phyloP scores from a whole-genome alignment of 192 early-diverging fungal genomes.

The Phycomyces nitens region DNA sequence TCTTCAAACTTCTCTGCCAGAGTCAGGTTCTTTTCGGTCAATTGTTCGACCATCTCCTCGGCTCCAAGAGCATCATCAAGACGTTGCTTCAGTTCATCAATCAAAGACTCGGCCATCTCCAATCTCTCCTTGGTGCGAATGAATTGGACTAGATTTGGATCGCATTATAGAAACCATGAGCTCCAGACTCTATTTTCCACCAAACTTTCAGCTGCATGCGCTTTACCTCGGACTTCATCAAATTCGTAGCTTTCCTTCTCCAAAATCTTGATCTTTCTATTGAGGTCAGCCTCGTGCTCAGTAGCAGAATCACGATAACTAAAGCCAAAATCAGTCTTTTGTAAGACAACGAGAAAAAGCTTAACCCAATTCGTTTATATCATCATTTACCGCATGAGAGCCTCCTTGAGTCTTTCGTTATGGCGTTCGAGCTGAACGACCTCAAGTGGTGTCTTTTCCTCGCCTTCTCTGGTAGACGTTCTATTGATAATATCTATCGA shows the following conservation, averaged over 20 bases:
- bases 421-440: conserved; percentile 70
- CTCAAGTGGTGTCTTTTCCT: conserved; percentile 49
- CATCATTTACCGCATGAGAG: conserved; percentile 61
- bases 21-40: conserved; percentile 81
- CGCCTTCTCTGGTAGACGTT: conserved; percentile 33
- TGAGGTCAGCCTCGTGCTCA: conserved; percentile 66
- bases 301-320: conserved; percentile 76
- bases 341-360: too few species aligned
- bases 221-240: conserved; percentile 52
- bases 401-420: conserved; percentile 86
- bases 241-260: conserved; percentile 66
- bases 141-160: conserved; percentile 37
- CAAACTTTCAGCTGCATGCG: neutral
- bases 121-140: conserved; percentile 55
- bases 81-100: conserved; percentile 79
- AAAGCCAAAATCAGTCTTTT: conserved; percentile 3
- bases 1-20: conserved; percentile 80
- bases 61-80: conserved; percentile 80
- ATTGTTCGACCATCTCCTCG: conserved; percentile 79
- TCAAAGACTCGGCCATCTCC: conserved; percentile 60
- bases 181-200: neutral
- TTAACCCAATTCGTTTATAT: neutral
- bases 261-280: conserved; percentile 57
- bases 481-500: conserved; percentile 20
- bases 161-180: too few species aligned